These are phyloP conservation scores for Hepatocystis sp. DNA, from an alignment of 169 alveolate genomes.

Conservation along the genomic window DNA sequence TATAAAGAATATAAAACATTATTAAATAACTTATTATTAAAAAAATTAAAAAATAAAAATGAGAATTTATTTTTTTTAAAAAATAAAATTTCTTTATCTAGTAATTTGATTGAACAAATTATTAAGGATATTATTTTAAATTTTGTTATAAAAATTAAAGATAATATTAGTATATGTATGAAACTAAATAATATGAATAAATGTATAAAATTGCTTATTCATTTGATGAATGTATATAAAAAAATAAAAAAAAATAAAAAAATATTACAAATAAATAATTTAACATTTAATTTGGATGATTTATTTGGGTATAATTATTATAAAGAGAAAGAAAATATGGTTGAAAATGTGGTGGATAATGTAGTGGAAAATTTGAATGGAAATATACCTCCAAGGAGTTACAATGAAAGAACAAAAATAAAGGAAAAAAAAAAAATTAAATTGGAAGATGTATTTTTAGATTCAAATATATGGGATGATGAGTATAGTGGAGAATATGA, in stretches of 20 bases:
- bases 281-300: constrained; percentile 17
- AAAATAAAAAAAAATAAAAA: constrained; percentile 40
- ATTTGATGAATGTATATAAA: constrained; percentile 44
- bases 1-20: constrained; percentile 62
- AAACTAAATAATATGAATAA: constrained; percentile 40
- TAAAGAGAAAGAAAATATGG: not conserved
- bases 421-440: no score
- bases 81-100: constrained; percentile 26
- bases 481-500: no score
- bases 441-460: no score
- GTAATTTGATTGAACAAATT: constrained; percentile 11
- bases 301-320: constrained; percentile 15
- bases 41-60: constrained; percentile 53
- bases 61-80: constrained; percentile 48
- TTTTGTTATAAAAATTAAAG: constrained; percentile 65
- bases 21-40: constrained; percentile 50
- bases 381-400: no score
- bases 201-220: constrained; percentile 22
- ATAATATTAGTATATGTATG: constrained; percentile 22
- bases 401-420: no score
- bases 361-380: not conserved
- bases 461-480: no score
- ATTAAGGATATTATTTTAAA: constrained; percentile 32
- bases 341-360: not conserved
- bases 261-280: not conserved